phyloP scores from a whole-genome alignment of 352 stramenopile species.

The Blastocystis sp. region DNA sequence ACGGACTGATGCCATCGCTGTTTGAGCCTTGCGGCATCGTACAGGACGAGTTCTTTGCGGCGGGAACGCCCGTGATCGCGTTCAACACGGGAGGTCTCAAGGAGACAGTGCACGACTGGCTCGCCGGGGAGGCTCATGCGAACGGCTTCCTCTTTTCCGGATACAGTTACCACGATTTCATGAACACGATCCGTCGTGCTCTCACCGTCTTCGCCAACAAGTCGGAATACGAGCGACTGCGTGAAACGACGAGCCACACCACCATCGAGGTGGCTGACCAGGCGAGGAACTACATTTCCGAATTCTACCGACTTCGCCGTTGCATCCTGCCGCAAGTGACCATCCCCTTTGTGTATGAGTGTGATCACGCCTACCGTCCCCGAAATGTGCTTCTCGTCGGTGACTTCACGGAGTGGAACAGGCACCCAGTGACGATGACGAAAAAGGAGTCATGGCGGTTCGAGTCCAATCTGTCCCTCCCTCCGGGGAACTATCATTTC shows the following conservation, averaged over 20 bases:
- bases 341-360: conserved; percentile 27
- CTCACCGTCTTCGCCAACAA: conserved; percentile 37
- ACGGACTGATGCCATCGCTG: conserved; percentile 60
- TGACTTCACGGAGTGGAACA: conserved; percentile 50
- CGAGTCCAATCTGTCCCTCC: background rate
- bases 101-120: conserved; percentile 51
- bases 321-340: background rate
- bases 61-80: conserved; percentile 59
- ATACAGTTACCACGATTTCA: conserved; percentile 46
- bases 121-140: too few species aligned
- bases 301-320: conserved; percentile 34
- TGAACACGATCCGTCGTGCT: conserved; percentile 21
- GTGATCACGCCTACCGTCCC: background rate
- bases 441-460: background rate
- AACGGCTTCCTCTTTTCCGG: conserved; percentile 48
- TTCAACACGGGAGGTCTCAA: conserved; percentile 61
- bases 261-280: conserved; percentile 30
- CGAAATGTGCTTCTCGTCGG: conserved; percentile 19
- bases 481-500: background rate
- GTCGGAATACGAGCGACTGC: conserved; percentile 30
- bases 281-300: conserved; percentile 27
- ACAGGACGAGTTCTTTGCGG: conserved; percentile 61
- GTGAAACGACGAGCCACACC: conserved; percentile 11
- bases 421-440: conserved; percentile 17
- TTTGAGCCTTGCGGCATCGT: conserved; percentile 61